Base-by-base conservation (phyloP, 305 asterid species). In the Withania somnifera region DNA sequence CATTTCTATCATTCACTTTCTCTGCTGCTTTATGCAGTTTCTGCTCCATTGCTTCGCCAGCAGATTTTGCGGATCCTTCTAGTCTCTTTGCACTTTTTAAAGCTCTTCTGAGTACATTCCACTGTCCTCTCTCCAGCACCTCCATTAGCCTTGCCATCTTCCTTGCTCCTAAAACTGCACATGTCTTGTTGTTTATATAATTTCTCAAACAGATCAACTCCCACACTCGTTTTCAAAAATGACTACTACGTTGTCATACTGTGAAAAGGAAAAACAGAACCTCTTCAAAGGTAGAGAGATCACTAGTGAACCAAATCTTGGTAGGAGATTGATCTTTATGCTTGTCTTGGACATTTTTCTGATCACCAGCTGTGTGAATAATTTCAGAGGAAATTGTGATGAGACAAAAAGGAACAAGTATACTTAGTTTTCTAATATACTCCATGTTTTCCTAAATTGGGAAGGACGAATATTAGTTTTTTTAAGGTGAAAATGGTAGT, bases 101-200 rank as follows among this genome's bases (percentile, higher is more conserved):
- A 76, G 79, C 88, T 87, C 87, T 85, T 84, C 83, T 78, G 85
- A 15, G 88, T 88, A 7, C 86, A 88, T 1, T 61, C 79, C 56
- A 56, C 80, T 66, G 84, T 52, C 68, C 38, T 85, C 54, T 68
- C 86, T 45, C 67, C 22, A 67, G 68, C 81, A 34, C 52, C 51
- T 36, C 82, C 75, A 14, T 64, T 73, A 6, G 13, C 47, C 30
- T 11, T 42, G n/a, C 61, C 61, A 45, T 81, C 85, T 54, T 42
- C 77, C 60, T 20, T 77, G 4, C 79, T 83, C 85, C 82, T 83
- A 80, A 87, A 87, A 85, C 89, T 87, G 79, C 8, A 60, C 17
- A 42, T 66, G 8, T 61, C 11, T 11, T 40, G 5, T 51, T 64
- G n/a, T n/a, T n/a, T n/a, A n/a, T 64, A 17, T 19, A 54, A 7